phyloP scores from a whole-genome alignment of 495 filamentous ascomycete genomes.

The Podospora pseudocomata region DNA sequence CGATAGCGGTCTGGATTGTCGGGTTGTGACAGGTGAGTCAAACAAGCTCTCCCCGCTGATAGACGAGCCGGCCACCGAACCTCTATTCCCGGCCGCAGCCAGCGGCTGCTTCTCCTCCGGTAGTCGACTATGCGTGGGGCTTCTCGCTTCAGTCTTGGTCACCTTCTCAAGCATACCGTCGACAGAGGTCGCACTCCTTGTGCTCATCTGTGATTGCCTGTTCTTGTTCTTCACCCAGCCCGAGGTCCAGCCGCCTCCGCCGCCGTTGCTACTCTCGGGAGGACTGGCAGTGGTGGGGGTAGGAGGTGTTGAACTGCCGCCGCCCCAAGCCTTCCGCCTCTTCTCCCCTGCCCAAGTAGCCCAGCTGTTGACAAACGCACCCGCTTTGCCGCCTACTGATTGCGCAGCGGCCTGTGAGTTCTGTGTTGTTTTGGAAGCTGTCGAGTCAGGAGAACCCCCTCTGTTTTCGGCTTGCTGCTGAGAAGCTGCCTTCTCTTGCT shows the following conservation, averaged over 20 bases:
- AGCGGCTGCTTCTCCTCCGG: neutral
- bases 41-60: neutral
- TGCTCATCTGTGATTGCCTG: conserved; percentile 30
- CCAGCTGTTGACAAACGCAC: conserved; percentile 91
- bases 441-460: conserved; percentile 47
- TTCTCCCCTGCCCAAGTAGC: conserved; percentile 93
- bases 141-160: neutral
- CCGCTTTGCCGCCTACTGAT: conserved; percentile 68
- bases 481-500: conserved; percentile 21
- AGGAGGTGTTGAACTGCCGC: conserved; percentile 7
- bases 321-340: conserved; percentile 56
- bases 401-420: conserved; percentile 10
- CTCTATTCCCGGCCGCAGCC: neutral
- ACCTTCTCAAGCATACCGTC: conserved; percentile 29
- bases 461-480: conserved; percentile 10
- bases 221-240: conserved; percentile 38
- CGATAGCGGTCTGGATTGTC: neutral
- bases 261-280: neutral
- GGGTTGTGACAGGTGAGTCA: neutral
- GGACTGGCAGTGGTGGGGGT: neutral
- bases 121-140: neutral
- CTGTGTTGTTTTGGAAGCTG: conserved; percentile 55
- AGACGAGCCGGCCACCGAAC: conserved; percentile 1
- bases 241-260: conserved; percentile 37
- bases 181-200: conserved; percentile 12